These are phyloP conservation scores for Aspergillus fumigatus DNA, from an alignment of 2,329 filamentous ascomycete species.

Conservation along the genomic window DNA sequence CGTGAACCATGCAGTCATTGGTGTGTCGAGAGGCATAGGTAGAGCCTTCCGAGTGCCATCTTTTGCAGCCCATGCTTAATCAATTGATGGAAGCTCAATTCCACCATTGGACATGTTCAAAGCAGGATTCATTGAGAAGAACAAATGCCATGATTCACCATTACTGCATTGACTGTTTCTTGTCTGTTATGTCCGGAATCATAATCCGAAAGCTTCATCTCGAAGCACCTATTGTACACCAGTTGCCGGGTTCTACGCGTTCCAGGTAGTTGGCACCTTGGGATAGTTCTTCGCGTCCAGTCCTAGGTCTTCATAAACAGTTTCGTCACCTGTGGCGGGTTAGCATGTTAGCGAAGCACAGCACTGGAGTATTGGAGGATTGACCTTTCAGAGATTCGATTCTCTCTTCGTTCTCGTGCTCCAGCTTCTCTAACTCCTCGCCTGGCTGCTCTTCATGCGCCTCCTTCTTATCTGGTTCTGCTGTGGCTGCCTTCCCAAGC, in stretches of 20 bases:
- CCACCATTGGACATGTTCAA: too few relatives aligned
- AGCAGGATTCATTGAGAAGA: too few relatives aligned
- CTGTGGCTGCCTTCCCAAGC: constrained; percentile 32
- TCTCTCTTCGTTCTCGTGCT: constrained; percentile 67
- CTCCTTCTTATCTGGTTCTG: constrained; percentile 42
- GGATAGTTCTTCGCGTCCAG: constrained; percentile 62
- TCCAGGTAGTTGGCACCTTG: constrained; percentile 59
- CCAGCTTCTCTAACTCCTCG: constrained; percentile 70
- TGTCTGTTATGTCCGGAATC: not conserved
- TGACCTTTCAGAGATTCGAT: constrained; percentile 56
- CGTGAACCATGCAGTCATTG: too few relatives aligned
- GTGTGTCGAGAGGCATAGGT: too few relatives aligned
- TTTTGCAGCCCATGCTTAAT: too few relatives aligned
- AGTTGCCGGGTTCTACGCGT: constrained; percentile 5
- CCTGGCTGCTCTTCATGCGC: constrained; percentile 57
- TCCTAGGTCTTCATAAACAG: constrained; percentile 56
- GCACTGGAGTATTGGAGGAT: not conserved
- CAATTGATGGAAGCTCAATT: too few relatives aligned
- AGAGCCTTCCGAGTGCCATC: too few relatives aligned
- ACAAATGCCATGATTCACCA: not conserved
- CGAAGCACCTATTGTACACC: not conserved
- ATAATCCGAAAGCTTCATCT: not conserved
- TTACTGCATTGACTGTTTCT: not conserved
- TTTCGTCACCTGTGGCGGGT: constrained; percentile 48
- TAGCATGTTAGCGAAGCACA: not conserved